Percentiles rank a stretch among this genome's conserved stretches.
Conservation (phyloP, 331 rosid species). For the Rhamnella rubrinervis region DNA sequence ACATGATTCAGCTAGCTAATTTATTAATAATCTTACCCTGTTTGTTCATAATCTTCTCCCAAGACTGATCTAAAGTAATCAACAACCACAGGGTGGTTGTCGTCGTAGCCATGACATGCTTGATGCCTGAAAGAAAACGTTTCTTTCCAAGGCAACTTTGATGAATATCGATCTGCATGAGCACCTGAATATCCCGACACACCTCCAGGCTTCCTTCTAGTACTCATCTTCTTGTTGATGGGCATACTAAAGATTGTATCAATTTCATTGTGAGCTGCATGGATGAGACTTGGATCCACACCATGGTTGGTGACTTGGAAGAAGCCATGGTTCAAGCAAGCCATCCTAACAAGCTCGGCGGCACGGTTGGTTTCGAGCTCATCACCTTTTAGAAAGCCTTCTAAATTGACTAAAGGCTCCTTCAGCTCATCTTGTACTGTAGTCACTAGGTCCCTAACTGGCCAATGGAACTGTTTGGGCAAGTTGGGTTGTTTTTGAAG, state of each 20-base stretch:
- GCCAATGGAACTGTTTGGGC: conserved; percentile 65
- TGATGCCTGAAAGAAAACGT: conserved; percentile 64
- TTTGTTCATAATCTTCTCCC: conserved; percentile 50
- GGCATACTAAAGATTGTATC: conserved; percentile 61
- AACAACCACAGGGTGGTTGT: conserved; percentile 34
- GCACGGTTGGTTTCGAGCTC: conserved; percentile 37
- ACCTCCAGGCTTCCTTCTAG: conserved; percentile 31
- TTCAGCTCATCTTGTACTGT: conserved; percentile 43
- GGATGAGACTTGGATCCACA: conserved; percentile 45
- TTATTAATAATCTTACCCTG: conserved; percentile 50
- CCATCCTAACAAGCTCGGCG: conserved; percentile 35
- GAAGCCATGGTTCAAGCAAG: conserved; percentile 69
- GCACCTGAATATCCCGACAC: conserved; percentile 74
- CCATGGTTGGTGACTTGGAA: conserved; percentile 83
- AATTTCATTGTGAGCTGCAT: conserved; percentile 43
- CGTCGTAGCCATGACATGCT: not conserved
- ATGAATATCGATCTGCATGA: conserved; percentile 68
- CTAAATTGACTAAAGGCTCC: conserved; percentile 58
- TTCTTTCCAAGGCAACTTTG: conserved; percentile 89
- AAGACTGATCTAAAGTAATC: conserved; percentile 52
- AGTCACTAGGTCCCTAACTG: conserved; percentile 32
- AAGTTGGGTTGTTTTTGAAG: conserved; percentile 27
- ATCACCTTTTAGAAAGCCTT: conserved; percentile 49
- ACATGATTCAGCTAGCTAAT: too few species aligned
- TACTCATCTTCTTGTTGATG: conserved; percentile 29